Percentiles rank a stretch among this genome's conserved stretches.
phyloP scores from a whole-genome alignment of 2,329 filamentous ascomycete genomes.

The Aquanectria penicillioides region DNA sequence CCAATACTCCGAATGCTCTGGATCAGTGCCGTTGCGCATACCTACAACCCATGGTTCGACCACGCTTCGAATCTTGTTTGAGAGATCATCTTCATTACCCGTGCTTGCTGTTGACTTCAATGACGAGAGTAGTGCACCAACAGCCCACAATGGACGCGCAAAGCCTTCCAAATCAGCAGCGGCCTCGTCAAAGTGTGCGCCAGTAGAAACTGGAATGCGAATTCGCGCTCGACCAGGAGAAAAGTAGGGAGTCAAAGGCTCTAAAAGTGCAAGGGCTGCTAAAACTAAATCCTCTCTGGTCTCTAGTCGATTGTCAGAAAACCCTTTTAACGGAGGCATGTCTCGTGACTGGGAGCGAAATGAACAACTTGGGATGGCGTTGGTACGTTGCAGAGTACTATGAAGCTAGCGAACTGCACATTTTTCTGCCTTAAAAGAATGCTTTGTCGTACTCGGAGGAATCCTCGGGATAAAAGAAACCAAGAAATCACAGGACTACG shows the following conservation, averaged over 20 bases:
- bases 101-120: constrained; percentile 40
- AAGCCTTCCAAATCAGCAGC: constrained; percentile 59
- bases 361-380: background rate
- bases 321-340: constrained; percentile 15
- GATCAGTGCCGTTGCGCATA: constrained; percentile 47
- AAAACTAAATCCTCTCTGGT: constrained; percentile 3
- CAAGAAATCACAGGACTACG: background rate
- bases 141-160: constrained; percentile 51
- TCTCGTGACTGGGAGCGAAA: background rate
- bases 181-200: constrained; percentile 54
- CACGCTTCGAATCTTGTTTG: constrained; percentile 16
- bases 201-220: constrained; percentile 49
- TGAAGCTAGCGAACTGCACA: background rate
- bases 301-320: constrained; percentile 8
- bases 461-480: background rate
- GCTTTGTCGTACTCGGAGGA: background rate
- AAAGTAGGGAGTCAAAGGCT: constrained; percentile 1
- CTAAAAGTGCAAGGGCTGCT: constrained; percentile 5
- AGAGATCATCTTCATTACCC: background rate
- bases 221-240: constrained; percentile 43
- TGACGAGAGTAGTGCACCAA: constrained; percentile 53
- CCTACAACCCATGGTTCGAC: constrained; percentile 45
- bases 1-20: constrained; percentile 55
- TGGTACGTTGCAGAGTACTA: too few relatives aligned
- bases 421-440: background rate